Evolutionary conservation across 352 stramenopile species (phyloP), one percentile per base, ranked within the genome.

Genomic region (Phytophthora fragariaefolia): DNA sequence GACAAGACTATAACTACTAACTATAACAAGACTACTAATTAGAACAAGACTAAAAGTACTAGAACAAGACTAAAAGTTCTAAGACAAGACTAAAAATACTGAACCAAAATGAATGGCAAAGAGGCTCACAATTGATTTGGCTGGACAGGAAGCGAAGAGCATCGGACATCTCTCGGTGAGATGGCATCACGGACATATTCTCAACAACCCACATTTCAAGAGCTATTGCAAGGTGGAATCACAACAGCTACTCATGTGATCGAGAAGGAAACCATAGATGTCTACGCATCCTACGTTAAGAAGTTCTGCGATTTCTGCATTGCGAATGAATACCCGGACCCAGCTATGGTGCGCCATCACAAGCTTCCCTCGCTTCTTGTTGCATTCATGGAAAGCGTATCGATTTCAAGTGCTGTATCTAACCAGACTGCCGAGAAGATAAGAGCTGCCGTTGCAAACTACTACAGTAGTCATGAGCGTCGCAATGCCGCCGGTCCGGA

Each of bases 241-340:
- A n/a, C 12, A 1, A 62, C 50, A n/a, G 51, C 40, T 6, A 62
- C 51, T 1, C 51, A 57, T 6, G 43, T 62, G 43, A 56, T 55
- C 4, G 62, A 68, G 23, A 43, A 60, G 32, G 30, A 61, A 26
- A 62, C 60, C 23, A 49, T 43, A 0, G 34, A 57, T 12, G 23
- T 40, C 9, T 68, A 68, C 7, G 42, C 30, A 10, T 61, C 60
- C 0, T 60, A 68, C 9, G 57, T 61, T n/a, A 68, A 58, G 51
- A 62, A 55, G 24, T 62, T 62, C 5, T 55, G 43, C 12, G 42
- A 68, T 2, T 68, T 61, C 18, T 68, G 60, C n/a, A 52, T 57
- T 13, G 13, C 23, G 2, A 62, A 62, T 22, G 51, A 68, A 22
- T 62, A 52, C 20, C 51, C 60, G 0, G 51, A 68, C 56, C 60